Base-by-base conservation (phyloP, 1,284 basidiomycete species). In the Moesziomyces sp. region DNA sequence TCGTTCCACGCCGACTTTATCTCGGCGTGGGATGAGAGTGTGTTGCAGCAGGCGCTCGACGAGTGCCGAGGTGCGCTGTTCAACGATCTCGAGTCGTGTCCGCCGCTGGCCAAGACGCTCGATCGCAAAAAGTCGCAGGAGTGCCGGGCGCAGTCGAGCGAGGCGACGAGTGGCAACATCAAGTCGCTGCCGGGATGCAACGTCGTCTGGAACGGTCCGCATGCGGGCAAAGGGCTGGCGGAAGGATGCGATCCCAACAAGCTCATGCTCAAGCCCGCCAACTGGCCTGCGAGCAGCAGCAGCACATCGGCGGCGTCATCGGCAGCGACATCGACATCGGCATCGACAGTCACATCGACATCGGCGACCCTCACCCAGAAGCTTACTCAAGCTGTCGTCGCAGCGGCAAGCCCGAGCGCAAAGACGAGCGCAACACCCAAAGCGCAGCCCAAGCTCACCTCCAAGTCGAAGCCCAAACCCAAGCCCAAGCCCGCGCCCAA, bases 1-100 rank as follows among this genome's bases (percentile, higher is more conserved):
- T 86, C 86, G 0, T 87, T 86, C 84, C 87, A 88, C 70, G 87
- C 85, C 3, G 87, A 88, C 78, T 88, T 88, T 78, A 84, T 86
- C 76, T 87, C 86, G 23, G 83, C 77, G 11, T 85, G 84, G 84
- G 73, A 85, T 38, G 59, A 49, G 33, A 79, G 64, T 10, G 84
- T 84, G 1, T 82, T 88, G 16, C 87, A 88, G 75, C 84, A 85
- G 43, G 87, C 87, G n/a, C 88, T 88, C 62, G 85, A 88, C 76
- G 70, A 86, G 26, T 88, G 88, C 81, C 85, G 87, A 71, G 85
- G 86, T 55, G 81, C 85, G 21, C 33, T 79, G 67, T 72, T 69
- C 9, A 84, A 84, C 38, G 79, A 86, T 18, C 85, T 87, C 3
- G 86, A 86, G 50, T 85, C 86, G 4, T 88, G 88, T 40, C 50